Evolutionary conservation across 2,329 filamentous ascomycete species (phyloP).

Genomic region (Diaporthe citrichinensis): DNA sequence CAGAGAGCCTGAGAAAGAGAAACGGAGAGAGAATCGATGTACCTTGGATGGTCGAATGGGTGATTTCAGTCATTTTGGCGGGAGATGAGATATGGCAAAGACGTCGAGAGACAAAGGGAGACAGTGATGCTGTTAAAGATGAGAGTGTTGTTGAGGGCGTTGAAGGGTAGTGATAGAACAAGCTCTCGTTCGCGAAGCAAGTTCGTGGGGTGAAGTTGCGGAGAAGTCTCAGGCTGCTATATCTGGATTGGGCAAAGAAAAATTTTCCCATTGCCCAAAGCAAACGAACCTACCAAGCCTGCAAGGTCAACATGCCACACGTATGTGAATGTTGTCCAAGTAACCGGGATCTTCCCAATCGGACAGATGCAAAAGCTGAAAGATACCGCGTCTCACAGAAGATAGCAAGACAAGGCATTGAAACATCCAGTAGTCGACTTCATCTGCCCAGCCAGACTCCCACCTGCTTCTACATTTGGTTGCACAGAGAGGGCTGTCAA

Average conservation of each 20-base stretch:
- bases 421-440: background rate
- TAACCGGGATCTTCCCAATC: conserved; percentile 2
- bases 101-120: conserved; percentile 1
- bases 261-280: conserved; percentile 35
- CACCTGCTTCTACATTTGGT: background rate
- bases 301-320: background rate
- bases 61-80: conserved; percentile 65
- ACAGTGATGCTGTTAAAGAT: background rate
- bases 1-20: conserved; percentile 20
- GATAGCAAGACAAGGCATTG: conserved; percentile 4
- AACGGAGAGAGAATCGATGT: conserved; percentile 48
- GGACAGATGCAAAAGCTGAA: background rate
- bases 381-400: background rate
- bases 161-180: background rate
- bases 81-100: conserved; percentile 26
- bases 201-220: conserved; percentile 36
- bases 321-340: background rate
- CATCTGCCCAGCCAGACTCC: background rate
- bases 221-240: conserved; percentile 24
- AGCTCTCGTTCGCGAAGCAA: conserved; percentile 3
- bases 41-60: conserved; percentile 72
- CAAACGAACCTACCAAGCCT: conserved; percentile 24
- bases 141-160: background rate
- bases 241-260: conserved; percentile 35
- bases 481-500: background rate